Conservation (phyloP, 2,329 filamentous ascomycete species). For the Fusarium sp. region DNA sequence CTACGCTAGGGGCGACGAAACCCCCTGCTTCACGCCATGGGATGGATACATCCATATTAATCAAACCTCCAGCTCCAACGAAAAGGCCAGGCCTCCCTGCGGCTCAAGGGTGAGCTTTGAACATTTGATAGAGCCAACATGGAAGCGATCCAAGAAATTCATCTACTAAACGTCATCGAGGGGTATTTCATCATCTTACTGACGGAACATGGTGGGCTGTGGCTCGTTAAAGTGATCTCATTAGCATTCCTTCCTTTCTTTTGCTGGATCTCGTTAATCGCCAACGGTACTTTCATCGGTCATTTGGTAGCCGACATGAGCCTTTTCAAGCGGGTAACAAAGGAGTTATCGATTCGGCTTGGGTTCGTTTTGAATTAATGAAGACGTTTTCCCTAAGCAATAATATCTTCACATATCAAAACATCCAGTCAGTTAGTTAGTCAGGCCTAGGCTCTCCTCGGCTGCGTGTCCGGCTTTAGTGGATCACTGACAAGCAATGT, state of each 20-base stretch:
- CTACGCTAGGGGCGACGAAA: conserved; percentile 33
- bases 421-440: not conserved
- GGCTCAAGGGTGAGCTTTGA: conserved; percentile 19
- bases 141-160: conserved; percentile 19
- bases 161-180: conserved; percentile 43
- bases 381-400: not conserved
- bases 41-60: conserved; percentile 18
- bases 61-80: conserved; percentile 18
- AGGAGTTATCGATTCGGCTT: not conserved
- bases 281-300: not conserved
- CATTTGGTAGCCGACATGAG: not conserved
- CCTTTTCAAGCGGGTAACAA: not conserved
- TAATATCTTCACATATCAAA: not conserved
- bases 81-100: conserved; percentile 29
- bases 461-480: not conserved
- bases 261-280: conserved; percentile 8
- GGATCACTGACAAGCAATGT: not conserved
- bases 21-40: conserved; percentile 34
- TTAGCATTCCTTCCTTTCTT: conserved; percentile 30
- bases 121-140: conserved; percentile 15
- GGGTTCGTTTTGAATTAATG: not conserved
- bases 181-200: conserved; percentile 28
- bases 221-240: conserved; percentile 32
- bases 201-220: conserved; percentile 22
- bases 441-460: not conserved